phyloP scores from a whole-genome alignment of 2,329 filamentous ascomycete genomes.

The Apiospora koreana region DNA sequence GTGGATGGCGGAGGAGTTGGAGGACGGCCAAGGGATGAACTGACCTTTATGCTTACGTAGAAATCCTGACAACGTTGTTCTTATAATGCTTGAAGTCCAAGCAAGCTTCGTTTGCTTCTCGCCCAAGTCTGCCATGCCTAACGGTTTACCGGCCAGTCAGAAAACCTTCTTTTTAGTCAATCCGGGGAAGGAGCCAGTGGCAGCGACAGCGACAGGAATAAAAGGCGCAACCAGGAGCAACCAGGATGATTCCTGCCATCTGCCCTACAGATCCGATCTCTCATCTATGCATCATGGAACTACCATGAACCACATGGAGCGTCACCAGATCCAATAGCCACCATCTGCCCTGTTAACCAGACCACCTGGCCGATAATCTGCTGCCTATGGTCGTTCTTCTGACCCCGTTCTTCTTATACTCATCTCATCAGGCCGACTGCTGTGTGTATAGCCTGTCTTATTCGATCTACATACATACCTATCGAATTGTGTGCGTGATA shows the following conservation, averaged over 20 bases:
- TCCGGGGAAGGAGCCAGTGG: slow-evolving; percentile 7
- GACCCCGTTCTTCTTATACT: neutral
- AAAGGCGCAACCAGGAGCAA: slow-evolving; percentile 5
- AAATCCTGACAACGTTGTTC: neutral
- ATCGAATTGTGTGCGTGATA: neutral
- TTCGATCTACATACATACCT: neutral
- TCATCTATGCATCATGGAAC: neutral
- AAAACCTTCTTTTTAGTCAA: slow-evolving; percentile 7
- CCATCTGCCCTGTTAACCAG: neutral
- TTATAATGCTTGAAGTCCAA: slow-evolving; percentile 1
- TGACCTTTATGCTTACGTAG: neutral
- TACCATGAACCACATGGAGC: neutral
- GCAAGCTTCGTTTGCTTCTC: neutral
- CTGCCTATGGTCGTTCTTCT: neutral
- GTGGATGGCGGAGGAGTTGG: neutral
- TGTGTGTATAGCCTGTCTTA: neutral
- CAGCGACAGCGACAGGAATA: slow-evolving; percentile 9
- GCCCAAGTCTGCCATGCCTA: neutral
- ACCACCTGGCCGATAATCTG: neutral
- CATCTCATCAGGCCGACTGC: neutral
- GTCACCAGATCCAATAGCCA: neutral
- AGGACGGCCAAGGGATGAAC: neutral
- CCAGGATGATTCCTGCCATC: slow-evolving; percentile 6
- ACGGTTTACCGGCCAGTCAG: slow-evolving; percentile 1
- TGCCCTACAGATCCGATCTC: neutral